phyloP scores from a whole-genome alignment of 2,329 filamentous ascomycete species.

The Kalmusia sp. region DNA sequence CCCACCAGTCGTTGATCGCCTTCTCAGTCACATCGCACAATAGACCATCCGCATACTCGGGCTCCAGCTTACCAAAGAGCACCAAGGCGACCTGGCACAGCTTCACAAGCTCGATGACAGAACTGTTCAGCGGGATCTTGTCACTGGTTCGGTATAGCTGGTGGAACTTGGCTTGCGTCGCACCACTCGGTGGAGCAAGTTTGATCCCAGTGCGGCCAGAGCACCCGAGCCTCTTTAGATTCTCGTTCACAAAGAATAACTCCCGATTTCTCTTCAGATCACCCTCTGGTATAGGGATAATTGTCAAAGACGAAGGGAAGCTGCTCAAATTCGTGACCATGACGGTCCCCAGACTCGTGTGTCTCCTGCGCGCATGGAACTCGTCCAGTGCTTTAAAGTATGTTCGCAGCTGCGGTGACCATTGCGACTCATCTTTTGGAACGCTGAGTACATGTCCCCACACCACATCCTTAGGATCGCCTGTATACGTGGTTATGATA shows the following conservation, averaged over 20 bases:
- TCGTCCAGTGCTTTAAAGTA: conserved; percentile 89
- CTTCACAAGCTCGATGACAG: conserved; percentile 88
- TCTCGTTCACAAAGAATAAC: conserved; percentile 91
- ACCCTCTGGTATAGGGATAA: conserved; percentile 89
- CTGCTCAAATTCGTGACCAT: conserved; percentile 95
- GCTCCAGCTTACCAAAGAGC: conserved; percentile 85
- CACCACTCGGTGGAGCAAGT: conserved; percentile 76
- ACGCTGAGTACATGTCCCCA: conserved; percentile 81
- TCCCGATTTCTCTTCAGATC: conserved; percentile 81
- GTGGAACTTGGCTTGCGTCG: conserved; percentile 88
- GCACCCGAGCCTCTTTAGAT: conserved; percentile 90
- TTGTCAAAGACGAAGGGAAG: conserved; percentile 89
- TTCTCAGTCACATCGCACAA: conserved; percentile 93
- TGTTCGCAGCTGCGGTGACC: conserved; percentile 79
- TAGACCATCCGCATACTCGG: conserved; percentile 88
- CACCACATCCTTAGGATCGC: conserved; percentile 80
- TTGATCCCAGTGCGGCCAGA: conserved; percentile 88
- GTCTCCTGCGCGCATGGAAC: conserved; percentile 82
- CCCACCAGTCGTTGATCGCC: conserved; percentile 95
- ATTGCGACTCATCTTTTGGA: conserved; percentile 77
- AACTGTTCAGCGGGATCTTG: conserved; percentile 75
- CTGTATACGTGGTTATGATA: conserved; percentile 91
- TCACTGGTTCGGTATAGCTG: conserved; percentile 90
- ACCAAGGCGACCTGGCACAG: conserved; percentile 88
- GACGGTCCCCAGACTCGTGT: conserved; percentile 81